phyloP scores from a whole-genome alignment of 306 rosid species.

The Acacia acuminata region DNA sequence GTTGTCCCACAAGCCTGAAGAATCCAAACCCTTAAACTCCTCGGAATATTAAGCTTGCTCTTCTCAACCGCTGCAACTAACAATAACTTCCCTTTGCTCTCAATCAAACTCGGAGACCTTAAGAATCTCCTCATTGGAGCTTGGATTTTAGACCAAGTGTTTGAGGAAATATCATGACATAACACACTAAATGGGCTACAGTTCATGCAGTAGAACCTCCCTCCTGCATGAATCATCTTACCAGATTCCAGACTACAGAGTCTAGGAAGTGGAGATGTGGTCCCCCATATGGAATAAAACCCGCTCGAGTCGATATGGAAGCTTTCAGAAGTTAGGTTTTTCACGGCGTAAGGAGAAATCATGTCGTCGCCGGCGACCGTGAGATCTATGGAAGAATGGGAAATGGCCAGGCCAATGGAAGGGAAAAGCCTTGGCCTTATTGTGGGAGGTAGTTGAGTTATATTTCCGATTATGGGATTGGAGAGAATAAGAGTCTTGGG shows the following conservation, averaged over 20 bases:
- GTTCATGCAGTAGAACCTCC: conserved; percentile 85
- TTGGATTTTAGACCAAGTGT: conserved; percentile 82
- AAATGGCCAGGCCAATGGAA: conserved; percentile 67
- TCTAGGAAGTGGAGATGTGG: conserved; percentile 67
- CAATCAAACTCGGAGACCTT: conserved; percentile 72
- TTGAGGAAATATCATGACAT: conserved; percentile 54
- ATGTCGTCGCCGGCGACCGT: conserved; percentile 88
- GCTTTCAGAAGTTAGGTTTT: conserved; percentile 78
- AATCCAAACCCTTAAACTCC: conserved; percentile 83
- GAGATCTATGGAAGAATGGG: conserved; percentile 66
- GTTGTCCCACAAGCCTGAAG: conserved; percentile 73
- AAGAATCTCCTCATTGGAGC: conserved; percentile 90
- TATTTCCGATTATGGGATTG: conserved; percentile 83
- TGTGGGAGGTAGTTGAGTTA: conserved; percentile 74
- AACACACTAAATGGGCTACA: conserved; percentile 80
- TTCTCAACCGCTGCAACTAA: conserved; percentile 87
- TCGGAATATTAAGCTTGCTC: conserved; percentile 85
- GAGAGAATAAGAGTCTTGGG: conserved; percentile 71
- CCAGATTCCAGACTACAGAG: conserved; percentile 87
- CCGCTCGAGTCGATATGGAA: conserved; percentile 87
- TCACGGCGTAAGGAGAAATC: conserved; percentile 92
- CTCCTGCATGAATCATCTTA: conserved; percentile 66
- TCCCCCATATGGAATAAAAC: conserved; percentile 83
- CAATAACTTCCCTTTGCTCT: conserved; percentile 63
- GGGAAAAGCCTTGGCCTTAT: conserved; percentile 82